A percentile compares a stretch with the other conserved stretches of the same genome.
These are phyloP conservation scores for Colletotrichum brevisporum DNA, from an alignment of 2,329 filamentous ascomycete genomes.

Conservation along the genomic window DNA sequence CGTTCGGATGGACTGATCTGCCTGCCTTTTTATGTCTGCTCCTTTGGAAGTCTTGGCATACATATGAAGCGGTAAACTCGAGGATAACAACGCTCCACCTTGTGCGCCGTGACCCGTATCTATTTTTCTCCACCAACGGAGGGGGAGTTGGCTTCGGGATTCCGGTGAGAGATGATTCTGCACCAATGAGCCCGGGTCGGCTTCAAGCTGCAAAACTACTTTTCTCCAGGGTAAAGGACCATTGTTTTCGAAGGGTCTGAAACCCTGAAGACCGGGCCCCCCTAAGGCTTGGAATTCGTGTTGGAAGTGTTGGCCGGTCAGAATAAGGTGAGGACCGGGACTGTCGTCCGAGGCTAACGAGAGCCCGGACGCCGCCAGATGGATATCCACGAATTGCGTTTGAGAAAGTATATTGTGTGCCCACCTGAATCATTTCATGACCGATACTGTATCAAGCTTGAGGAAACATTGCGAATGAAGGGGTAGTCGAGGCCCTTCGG, in stretches of 20 bases:
- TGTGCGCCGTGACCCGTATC: conserved; percentile 9
- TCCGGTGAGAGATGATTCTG: conserved; percentile 17
- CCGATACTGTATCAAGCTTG: conserved; percentile 18
- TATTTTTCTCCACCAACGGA: conserved; percentile 39
- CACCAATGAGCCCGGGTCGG: conserved; percentile 13
- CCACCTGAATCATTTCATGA: conserved; percentile 10
- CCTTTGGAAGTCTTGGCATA: conserved; percentile 28
- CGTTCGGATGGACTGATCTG: conserved; percentile 26
- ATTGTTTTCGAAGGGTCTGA: conserved; percentile 1
- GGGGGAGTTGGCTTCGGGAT: not conserved
- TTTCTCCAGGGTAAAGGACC: conserved; percentile 7
- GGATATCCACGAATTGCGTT: conserved; percentile 35
- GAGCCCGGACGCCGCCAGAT: conserved; percentile 7
- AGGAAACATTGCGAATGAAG: conserved; percentile 19
- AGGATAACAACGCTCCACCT: conserved; percentile 21
- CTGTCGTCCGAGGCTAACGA: conserved; percentile 14
- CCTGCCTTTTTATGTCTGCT: conserved; percentile 36
- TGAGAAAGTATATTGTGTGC: not conserved
- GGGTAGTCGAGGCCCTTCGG: conserved; percentile 12
- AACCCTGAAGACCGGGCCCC: conserved; percentile 13
- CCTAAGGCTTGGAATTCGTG: conserved; percentile 8
- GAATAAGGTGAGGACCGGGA: conserved; percentile 14
- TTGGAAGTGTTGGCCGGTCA: conserved; percentile 1
- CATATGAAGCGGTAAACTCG: conserved; percentile 27
- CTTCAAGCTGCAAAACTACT: conserved; percentile 3